Conservation (phyloP, 148 eudicot genomes). For the Rhododendron ferrugineum region DNA sequence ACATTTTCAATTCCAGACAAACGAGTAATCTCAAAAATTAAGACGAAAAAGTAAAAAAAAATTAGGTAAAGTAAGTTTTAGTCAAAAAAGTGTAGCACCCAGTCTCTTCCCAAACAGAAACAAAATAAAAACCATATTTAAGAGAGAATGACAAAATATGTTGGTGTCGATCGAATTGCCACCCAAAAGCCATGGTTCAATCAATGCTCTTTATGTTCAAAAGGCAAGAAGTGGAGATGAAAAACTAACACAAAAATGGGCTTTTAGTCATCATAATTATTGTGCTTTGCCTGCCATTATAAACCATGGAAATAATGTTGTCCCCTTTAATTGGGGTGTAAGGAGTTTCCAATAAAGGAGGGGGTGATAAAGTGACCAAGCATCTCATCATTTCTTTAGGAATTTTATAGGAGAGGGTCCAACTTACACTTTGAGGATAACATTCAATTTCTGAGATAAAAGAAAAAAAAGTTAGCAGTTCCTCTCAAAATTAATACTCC, state of each 20-base stretch:
- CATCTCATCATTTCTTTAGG: not conserved
- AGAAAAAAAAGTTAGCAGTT: not conserved
- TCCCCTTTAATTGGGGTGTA: not conserved
- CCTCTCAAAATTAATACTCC: not conserved
- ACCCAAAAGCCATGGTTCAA: not conserved
- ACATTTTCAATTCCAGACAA: no score
- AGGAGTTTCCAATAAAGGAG: not conserved
- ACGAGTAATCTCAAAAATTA: no score
- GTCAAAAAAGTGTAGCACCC: not conserved
- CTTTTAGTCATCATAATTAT: not conserved
- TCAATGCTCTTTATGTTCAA: not conserved
- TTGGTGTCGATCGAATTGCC: not conserved
- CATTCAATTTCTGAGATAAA: not conserved
- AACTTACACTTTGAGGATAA: not conserved
- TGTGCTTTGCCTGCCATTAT: constrained; percentile 4
- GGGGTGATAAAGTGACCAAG: not conserved
- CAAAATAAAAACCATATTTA: not conserved
- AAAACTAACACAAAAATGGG: not conserved
- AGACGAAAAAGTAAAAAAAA: no score
- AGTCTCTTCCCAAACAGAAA: not conserved
- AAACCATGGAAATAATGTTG: constrained; percentile 7
- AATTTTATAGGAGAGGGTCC: not conserved
- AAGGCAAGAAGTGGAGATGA: not conserved
- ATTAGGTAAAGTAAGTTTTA: no score
- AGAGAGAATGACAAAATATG: not conserved